Evolutionary conservation across 2,329 filamentous ascomycete genomes (phyloP), one percentile per base, ranked within the genome.

Genomic region (Talaromyces verruculosus): DNA sequence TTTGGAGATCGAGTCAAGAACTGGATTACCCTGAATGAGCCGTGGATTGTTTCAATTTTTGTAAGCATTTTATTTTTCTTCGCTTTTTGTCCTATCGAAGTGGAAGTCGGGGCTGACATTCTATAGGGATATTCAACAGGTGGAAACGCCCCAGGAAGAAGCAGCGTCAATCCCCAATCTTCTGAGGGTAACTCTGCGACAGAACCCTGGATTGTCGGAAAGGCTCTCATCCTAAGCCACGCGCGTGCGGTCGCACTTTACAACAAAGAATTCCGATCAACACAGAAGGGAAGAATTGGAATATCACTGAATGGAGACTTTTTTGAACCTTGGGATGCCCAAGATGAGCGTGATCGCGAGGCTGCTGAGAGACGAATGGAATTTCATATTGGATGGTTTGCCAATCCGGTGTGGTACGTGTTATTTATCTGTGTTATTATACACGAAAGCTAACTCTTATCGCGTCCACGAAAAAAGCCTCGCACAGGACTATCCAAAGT

Each of bases 1-100:
- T 82, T 76, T 39, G 77, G 77, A 55, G 74, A 78, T 45, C 74
- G 77, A 58, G 77, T 80, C 6, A 72, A 73, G 19, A 67, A 75
- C 28, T 78, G 79, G 78, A 77, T 80, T 67, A 81, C 79, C 0
- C 67, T 81, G 41, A 51, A 51, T 65, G 80, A 81, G 68, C 79
- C 79, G 5, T 73, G 69, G 61, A 72, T 73, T 51, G 68, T 72
- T 15, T 70, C 72, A 10, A 70, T 73, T 25, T 72, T 69, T 57
- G 62, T 64, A 49, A 59, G 22, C 17, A 43, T 51, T 19, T 55
- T 11, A 25, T n/a, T 19, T 41, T 41, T 11, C n/a, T 22, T 57
- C 19, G 33, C 53, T 37, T 45, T 3, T 45, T 22, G 8, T 22
- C n/a, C 7, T 45, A 22, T 45, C 11, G 19, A 28, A 15, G 19